Conservation (phyloP, 495 filamentous ascomycete genomes). For the Hypoxylon fragiforme region DNA sequence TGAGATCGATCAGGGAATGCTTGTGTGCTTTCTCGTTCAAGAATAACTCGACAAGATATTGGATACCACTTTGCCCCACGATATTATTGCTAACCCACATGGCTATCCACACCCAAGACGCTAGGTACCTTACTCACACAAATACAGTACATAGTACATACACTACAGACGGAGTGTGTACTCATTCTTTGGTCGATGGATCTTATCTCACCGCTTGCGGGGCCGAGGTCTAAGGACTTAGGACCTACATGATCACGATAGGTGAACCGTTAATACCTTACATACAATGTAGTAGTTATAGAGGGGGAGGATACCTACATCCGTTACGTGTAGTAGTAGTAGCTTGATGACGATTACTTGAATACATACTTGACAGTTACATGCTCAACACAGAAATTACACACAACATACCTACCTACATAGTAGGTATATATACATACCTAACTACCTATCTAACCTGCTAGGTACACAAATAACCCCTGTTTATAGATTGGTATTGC, state of each 20-base stretch:
- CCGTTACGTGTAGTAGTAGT: background rate
- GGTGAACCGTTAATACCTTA: no score
- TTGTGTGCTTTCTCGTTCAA: background rate
- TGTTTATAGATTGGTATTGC: no score
- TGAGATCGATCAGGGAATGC: slow-evolving; percentile 17
- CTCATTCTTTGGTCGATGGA: slow-evolving; percentile 21
- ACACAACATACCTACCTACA: no score
- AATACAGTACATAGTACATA: slow-evolving; percentile 9
- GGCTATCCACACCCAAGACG: no score
- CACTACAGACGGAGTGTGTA: slow-evolving; percentile 3
- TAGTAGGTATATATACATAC: no score
- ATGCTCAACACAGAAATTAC: no score
- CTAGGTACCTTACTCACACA: no score
- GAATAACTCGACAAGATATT: slow-evolving; percentile 23
- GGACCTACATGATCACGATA: no score
- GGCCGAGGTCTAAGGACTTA: no score
- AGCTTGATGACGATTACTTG: background rate
- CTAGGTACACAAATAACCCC: no score
- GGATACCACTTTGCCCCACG: background rate
- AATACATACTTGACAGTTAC: background rate
- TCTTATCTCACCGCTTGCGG: slow-evolving; percentile 32
- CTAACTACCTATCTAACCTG: no score
- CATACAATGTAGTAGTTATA: background rate
- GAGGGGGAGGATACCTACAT: background rate
- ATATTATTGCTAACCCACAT: background rate